Percentiles rank a stretch among this genome's conserved stretches.
Conservation (phyloP, 768 basidiomycete genomes). For the Lactifluus rugatus region DNA sequence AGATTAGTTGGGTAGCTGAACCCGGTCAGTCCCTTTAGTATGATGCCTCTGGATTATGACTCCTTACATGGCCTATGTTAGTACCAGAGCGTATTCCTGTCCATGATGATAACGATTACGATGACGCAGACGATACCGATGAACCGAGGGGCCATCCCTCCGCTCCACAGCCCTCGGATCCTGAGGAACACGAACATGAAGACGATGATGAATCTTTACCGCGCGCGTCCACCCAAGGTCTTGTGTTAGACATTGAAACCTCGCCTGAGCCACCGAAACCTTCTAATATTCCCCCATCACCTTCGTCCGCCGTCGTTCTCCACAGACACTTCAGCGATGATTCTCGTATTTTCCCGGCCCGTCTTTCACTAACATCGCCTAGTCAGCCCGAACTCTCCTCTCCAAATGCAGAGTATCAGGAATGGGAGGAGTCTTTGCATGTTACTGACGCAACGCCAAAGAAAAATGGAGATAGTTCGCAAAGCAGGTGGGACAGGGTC, state of each 20-base stretch:
- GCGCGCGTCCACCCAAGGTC: constrained; percentile 47
- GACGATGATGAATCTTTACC: constrained; percentile 42
- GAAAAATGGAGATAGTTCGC: constrained; percentile 44
- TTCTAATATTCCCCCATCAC: constrained; percentile 38
- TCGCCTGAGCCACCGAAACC: constrained; percentile 39
- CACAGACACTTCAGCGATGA: constrained; percentile 36
- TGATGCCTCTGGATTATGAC: neutral
- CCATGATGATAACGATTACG: constrained; percentile 45
- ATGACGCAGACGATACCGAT: constrained; percentile 37
- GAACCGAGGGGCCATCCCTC: constrained; percentile 28
- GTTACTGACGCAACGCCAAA: constrained; percentile 35
- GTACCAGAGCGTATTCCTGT: constrained; percentile 60
- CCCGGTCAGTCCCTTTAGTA: constrained; percentile 40
- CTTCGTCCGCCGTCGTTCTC: constrained; percentile 38
- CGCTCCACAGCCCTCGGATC: constrained; percentile 18
- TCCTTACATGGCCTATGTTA: constrained; percentile 21
- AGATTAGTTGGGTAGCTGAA: constrained; percentile 69
- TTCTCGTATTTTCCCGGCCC: constrained; percentile 50
- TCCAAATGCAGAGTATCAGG: constrained; percentile 23
- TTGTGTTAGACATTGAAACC: constrained; percentile 55
- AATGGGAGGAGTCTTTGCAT: constrained; percentile 25
- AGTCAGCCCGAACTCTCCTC: constrained; percentile 55
- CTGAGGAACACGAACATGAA: constrained; percentile 39
- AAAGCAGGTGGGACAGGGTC: constrained; percentile 63
- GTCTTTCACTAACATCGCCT: constrained; percentile 53